Conservation (phyloP, 1,284 basidiomycete genomes). For the Cryptococcus amylolentus region DNA sequence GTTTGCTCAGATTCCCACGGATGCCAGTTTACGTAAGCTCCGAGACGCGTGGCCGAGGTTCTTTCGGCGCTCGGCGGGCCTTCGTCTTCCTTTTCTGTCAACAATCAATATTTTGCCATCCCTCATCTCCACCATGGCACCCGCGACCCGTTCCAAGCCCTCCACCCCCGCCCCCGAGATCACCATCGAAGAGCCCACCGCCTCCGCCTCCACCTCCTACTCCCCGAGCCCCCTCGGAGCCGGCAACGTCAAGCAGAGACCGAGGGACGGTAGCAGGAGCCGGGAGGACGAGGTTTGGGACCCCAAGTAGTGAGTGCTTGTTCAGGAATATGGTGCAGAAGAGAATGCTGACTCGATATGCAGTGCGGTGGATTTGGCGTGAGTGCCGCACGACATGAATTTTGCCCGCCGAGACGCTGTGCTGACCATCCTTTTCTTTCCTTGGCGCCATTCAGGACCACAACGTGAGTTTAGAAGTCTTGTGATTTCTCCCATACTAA, state of each 20-base stretch:
- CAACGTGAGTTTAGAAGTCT: conserved; percentile 26
- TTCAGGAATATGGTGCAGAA: not conserved
- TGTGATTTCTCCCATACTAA: conserved; percentile 4
- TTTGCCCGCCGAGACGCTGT: not conserved
- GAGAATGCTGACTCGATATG: not conserved
- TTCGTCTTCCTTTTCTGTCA: not conserved
- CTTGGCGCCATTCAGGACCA: conserved; percentile 25
- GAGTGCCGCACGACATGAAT: conserved; percentile 11
- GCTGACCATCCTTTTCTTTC: not conserved
- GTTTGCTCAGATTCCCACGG: too few relatives aligned
- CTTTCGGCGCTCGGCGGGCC: too few relatives aligned
- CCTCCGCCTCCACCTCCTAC: conserved; percentile 10
- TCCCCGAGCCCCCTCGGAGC: conserved; percentile 1
- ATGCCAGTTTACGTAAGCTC: too few relatives aligned
- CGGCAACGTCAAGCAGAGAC: conserved; percentile 15
- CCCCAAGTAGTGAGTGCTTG: conserved; percentile 46
- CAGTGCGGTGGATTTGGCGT: conserved; percentile 48
- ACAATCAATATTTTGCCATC: not conserved
- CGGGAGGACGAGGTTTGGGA: conserved; percentile 46
- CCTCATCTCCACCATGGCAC: conserved; percentile 20
- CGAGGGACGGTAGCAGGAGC: conserved; percentile 35
- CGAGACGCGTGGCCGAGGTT: too few relatives aligned
- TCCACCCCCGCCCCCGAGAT: conserved; percentile 18
- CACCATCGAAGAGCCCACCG: conserved; percentile 1
- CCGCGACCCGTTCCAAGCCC: conserved; percentile 37